A percentile compares a stretch with the other conserved stretches of the same genome.
phyloP scores from a whole-genome alignment of 306 rosid species.

The Prinsepia uniflora region DNA sequence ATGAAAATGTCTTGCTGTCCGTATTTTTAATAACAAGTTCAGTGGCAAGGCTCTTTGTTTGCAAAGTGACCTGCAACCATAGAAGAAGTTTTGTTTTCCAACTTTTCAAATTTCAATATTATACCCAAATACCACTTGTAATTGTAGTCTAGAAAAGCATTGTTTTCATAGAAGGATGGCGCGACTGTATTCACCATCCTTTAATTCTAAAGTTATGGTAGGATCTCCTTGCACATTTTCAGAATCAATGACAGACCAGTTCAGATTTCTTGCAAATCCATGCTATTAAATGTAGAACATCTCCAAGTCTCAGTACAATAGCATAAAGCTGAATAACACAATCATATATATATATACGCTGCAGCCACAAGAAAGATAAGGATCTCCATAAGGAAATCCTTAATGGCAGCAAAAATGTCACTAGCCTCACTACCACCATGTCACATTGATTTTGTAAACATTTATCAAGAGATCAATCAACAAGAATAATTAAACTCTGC shows the following conservation, averaged over 20 bases:
- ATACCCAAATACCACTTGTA: not conserved
- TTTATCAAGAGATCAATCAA: constrained; percentile 6
- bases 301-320: constrained; percentile 17
- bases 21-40: constrained; percentile 72
- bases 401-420: not conserved
- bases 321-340: constrained; percentile 13
- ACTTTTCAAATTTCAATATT: constrained; percentile 4
- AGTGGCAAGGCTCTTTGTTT: constrained; percentile 63
- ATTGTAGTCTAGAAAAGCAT: constrained; percentile 16
- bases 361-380: not conserved
- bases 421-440: not conserved
- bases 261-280: constrained; percentile 87
- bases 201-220: constrained; percentile 63
- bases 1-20: constrained; percentile 75
- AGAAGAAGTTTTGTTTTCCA: constrained; percentile 9
- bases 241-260: constrained; percentile 74
- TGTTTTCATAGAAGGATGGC: constrained; percentile 29
- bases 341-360: not conserved
- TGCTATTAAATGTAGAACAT: constrained; percentile 49
- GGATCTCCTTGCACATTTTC: constrained; percentile 75
- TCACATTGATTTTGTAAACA: not conserved
- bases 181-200: constrained; percentile 72
- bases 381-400: not conserved
- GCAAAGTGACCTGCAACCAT: constrained; percentile 58
- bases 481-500: not conserved